Percentiles rank a stretch among this genome's conserved stretches.
These are phyloP conservation scores for Teratosphaeria epicoccoides DNA, from an alignment of 2,329 filamentous ascomycete genomes.

Conservation along the genomic window DNA sequence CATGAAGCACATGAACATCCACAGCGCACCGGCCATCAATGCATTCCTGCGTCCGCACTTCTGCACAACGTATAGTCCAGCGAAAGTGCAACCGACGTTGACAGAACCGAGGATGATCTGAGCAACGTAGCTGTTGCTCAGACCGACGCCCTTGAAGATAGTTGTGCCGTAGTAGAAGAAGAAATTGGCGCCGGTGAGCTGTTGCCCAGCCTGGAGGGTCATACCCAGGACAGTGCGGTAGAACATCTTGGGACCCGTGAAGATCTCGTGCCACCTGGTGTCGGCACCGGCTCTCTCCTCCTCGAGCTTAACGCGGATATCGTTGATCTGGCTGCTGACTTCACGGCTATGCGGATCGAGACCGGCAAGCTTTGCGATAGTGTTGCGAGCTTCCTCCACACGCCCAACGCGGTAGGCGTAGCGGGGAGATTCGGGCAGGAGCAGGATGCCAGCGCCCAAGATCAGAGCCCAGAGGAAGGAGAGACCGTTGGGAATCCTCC, in stretches of 20 bases:
- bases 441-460: conserved; percentile 44
- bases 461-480: conserved; percentile 47
- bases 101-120: conserved; percentile 38
- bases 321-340: conserved; percentile 42
- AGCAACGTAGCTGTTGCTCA: conserved; percentile 30
- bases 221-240: conserved; percentile 55
- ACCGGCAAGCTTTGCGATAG: conserved; percentile 45
- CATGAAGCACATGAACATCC: conserved; percentile 50
- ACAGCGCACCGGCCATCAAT: conserved; percentile 35
- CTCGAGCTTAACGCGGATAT: conserved; percentile 47
- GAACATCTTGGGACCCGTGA: conserved; percentile 55
- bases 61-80: conserved; percentile 38
- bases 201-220: conserved; percentile 53
- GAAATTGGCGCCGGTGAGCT: conserved; percentile 58
- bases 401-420: conserved; percentile 47
- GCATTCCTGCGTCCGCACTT: conserved; percentile 34
- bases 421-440: conserved; percentile 47
- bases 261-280: conserved; percentile 55
- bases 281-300: conserved; percentile 38
- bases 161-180: conserved; percentile 38
- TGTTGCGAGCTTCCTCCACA: conserved; percentile 40
- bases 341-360: conserved; percentile 44
- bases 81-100: conserved; percentile 39
- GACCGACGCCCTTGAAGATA: conserved; percentile 14
- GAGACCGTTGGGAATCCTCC: conserved; percentile 54